A percentile compares a stretch with the other conserved stretches of the same genome.
phyloP scores from a whole-genome alignment of 148 eudicot species.

The Silene uniflora region DNA sequence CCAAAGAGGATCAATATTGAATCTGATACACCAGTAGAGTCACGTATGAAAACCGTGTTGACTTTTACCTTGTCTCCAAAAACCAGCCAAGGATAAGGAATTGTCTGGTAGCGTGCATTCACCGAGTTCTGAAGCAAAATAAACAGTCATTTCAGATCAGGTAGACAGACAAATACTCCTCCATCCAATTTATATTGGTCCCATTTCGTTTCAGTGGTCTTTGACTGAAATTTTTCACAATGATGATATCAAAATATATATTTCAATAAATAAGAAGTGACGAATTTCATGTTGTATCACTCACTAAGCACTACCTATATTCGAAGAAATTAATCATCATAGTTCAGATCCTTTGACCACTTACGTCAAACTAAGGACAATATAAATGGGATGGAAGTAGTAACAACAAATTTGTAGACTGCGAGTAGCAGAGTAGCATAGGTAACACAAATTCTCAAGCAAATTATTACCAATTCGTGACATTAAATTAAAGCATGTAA shows the following conservation, averaged over 20 bases:
- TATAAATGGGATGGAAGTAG: too few relatives aligned
- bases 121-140: slow-evolving; percentile 80
- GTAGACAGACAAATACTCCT: background rate
- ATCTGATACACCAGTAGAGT: slow-evolving; percentile 95
- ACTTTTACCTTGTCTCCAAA: slow-evolving; percentile 98
- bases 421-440: background rate
- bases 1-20: slow-evolving; percentile 92
- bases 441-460: background rate
- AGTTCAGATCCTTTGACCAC: too few relatives aligned
- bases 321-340: too few relatives aligned
- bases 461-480: background rate
- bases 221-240: background rate
- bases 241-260: too few relatives aligned
- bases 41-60: slow-evolving; percentile 90
- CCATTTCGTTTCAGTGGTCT: background rate
- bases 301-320: too few relatives aligned
- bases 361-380: too few relatives aligned
- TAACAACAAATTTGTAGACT: background rate
- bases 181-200: background rate
- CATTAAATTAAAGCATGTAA: background rate
- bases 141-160: slow-evolving; percentile 5
- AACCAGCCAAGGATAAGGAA: slow-evolving; percentile 95
- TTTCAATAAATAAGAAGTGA: too few relatives aligned
- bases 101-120: slow-evolving; percentile 94
- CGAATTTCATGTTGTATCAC: too few relatives aligned